These are phyloP conservation scores for Aspergillus campestris DNA, from an alignment of 495 filamentous ascomycete genomes.

Conservation along the genomic window DNA sequence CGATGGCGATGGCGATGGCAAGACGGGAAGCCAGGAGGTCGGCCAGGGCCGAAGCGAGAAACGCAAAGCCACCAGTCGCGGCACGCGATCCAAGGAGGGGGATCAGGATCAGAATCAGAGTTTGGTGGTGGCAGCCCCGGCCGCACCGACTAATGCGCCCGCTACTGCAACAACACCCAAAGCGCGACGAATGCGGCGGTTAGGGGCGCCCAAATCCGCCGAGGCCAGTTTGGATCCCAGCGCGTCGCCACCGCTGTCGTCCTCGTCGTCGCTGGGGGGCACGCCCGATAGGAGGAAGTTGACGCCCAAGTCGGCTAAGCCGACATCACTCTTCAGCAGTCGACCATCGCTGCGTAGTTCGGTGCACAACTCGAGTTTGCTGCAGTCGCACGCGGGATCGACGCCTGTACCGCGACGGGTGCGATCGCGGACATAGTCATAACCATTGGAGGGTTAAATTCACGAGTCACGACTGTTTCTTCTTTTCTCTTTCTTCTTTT, in stretches of 20 bases:
- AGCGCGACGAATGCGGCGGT: slow-evolving; percentile 28
- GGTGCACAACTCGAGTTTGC: slow-evolving; percentile 24
- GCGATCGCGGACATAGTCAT: slow-evolving; percentile 25
- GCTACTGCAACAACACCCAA: slow-evolving; percentile 25
- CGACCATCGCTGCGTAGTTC: slow-evolving; percentile 9
- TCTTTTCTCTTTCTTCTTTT: slow-evolving; percentile 4
- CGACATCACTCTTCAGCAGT: slow-evolving; percentile 1
- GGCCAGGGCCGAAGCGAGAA: slow-evolving; percentile 10
- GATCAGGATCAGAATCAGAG: slow-evolving; percentile 8
- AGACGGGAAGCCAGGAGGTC: not conserved
- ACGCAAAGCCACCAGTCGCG: slow-evolving; percentile 19
- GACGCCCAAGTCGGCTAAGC: slow-evolving; percentile 29
- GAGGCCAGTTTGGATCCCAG: not conserved
- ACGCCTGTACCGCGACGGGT: slow-evolving; percentile 35
- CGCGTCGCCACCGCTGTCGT: slow-evolving; percentile 6
- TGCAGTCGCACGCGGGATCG: slow-evolving; percentile 32
- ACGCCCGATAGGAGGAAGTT: slow-evolving; percentile 27
- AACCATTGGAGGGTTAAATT: not conserved
- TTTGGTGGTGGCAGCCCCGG: slow-evolving; percentile 11
- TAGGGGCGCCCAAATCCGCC: slow-evolving; percentile 19
- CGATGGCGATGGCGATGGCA: slow-evolving; percentile 6
- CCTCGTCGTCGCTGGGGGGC: not conserved
- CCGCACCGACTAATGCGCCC: slow-evolving; percentile 17
- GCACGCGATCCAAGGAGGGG: slow-evolving; percentile 15
- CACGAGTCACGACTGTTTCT: not conserved